Conservation (phyloP, 2,329 filamentous ascomycete species). For the Trichophyton verrucosum region DNA sequence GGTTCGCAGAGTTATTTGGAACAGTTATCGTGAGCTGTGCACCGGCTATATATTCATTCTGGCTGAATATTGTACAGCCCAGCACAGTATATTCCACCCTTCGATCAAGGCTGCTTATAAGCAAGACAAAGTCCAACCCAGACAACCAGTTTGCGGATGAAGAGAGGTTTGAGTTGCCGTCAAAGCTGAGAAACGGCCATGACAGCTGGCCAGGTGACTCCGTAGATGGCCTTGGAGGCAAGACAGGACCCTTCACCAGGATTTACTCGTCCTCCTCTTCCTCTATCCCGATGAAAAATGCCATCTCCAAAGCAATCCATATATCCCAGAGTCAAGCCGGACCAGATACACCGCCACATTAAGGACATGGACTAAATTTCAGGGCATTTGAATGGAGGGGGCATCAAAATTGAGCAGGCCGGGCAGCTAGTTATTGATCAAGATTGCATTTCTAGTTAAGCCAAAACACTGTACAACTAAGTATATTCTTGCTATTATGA, state of each 20-base stretch:
- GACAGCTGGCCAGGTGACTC: not conserved
- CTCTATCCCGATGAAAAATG: not conserved
- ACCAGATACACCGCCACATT: no score
- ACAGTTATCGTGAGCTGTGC: not conserved
- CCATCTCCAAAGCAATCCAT: not conserved
- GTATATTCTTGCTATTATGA: no score
- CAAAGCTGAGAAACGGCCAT: not conserved
- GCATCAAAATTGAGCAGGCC: no score
- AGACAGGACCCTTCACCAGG: not conserved
- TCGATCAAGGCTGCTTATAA: not conserved
- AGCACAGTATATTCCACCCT: not conserved
- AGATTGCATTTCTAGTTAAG: no score
- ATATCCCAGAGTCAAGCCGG: not conserved
- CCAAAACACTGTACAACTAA: no score
- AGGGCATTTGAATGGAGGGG: no score
- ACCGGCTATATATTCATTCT: not conserved
- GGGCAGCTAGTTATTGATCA: no score
- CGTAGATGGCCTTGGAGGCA: not conserved
- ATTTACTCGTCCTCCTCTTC: not conserved
- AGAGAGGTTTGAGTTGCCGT: not conserved
- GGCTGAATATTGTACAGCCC: not conserved
- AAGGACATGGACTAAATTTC: no score
- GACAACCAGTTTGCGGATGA: not conserved
- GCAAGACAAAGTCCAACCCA: not conserved
- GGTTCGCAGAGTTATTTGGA: not conserved